A percentile compares a stretch with the other conserved stretches of the same genome.
phyloP scores from a whole-genome alignment of 176 grass and related monocot species.

The Rhipidocladum racemiflorum region DNA sequence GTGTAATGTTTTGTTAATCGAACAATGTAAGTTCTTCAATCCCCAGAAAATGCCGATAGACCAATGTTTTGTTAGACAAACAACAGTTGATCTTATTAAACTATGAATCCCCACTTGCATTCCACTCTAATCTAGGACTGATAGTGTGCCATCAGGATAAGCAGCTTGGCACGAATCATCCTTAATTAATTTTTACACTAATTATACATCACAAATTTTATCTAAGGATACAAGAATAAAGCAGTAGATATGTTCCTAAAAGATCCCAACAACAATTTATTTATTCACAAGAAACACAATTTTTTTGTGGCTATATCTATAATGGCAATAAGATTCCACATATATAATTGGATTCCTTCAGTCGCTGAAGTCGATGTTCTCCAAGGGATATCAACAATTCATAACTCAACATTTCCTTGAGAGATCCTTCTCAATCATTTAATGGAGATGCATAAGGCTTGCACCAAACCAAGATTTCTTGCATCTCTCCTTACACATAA shows the following conservation, averaged over 20 bases:
- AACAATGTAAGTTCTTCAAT: background rate
- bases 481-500: background rate
- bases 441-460: background rate
- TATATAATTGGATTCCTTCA: background rate
- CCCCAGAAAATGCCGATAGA: background rate
- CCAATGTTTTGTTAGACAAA: background rate
- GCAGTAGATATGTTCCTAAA: background rate
- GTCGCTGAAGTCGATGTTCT: background rate
- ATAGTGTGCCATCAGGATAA: background rate
- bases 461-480: background rate
- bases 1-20: background rate
- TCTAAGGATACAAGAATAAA: background rate
- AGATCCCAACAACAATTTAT: background rate
- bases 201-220: background rate
- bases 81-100: background rate
- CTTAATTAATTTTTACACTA: background rate
- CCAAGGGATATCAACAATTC: background rate
- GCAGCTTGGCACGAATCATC: background rate
- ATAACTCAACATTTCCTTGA: background rate
- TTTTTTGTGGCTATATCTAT: background rate
- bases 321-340: slow-evolving; percentile 6
- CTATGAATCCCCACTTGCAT: background rate
- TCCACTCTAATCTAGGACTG: background rate
- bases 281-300: background rate
- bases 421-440: background rate